Evolutionary conservation across 257 asterid genomes (phyloP), one percentile per base, ranked within the genome.

Genomic region (Penstemon barbatus): DNA sequence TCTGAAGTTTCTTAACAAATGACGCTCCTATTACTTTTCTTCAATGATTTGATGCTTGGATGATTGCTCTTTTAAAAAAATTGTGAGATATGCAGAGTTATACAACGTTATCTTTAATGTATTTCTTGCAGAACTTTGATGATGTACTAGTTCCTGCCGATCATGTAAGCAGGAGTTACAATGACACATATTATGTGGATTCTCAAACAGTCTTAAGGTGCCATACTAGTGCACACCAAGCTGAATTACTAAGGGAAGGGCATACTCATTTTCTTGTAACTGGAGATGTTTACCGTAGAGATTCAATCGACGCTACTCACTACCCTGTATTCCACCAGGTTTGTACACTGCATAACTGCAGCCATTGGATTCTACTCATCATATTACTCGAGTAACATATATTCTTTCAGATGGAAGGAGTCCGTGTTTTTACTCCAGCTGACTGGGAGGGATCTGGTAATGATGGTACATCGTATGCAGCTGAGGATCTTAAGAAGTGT

Each of bases 291-390:
- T 92, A 92, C 71, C 95, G 97, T 66, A 83, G 99, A 78, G 96
- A 94, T 77, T 89, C 99, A 7, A 91, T 94, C 49, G 97, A 94
- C 75, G 81, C 97, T 56, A 94, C 96, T 68, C 97, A 91, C 71
- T 91, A 94, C 85, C 99, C 97, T 37, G 97, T 91, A n/a, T 94
- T 94, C 79, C 99, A 94, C 75, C 99, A 94, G 99, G 97, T 90
- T 62, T 66, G 72, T 75, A 45, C 15, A 11, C 18, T 51, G 18
- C 50, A 59, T 66, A 5, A 45, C 71, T 65, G 9, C 56, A 39
- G 25, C 54, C 40, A 62, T 52, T 7, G 44, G 25, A 33, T 55
- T 62, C 5, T 49, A 40, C 48, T 61, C 18, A 42, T 25, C 71
- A 48, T 54, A 15, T 4, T 77, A 42, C 56, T 53, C 13, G 10